A percentile compares a stretch with the other conserved stretches of the same genome.
phyloP scores from a whole-genome alignment of 2,329 filamentous ascomycete species.

The Fusarium ramigenum region DNA sequence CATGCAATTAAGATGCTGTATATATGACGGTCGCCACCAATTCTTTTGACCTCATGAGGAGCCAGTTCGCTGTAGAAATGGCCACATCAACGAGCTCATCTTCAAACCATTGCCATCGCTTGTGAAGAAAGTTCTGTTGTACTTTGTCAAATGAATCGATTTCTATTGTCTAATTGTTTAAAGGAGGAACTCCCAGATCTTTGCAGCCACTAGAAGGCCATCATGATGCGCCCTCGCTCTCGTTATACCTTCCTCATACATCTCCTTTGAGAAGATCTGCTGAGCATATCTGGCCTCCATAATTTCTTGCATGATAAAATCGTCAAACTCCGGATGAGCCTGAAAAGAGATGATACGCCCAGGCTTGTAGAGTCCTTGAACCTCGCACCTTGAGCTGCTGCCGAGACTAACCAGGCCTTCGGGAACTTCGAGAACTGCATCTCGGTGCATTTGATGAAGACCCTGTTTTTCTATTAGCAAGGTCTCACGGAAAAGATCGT shows the following conservation, averaged over 20 bases:
- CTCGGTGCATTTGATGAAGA: slow-evolving; percentile 57
- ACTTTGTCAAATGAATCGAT: rapidly evolving
- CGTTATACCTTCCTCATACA: slow-evolving; percentile 41
- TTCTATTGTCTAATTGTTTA: background rate
- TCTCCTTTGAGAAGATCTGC: slow-evolving; percentile 41
- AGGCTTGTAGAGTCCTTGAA: slow-evolving; percentile 54
- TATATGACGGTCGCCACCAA: background rate
- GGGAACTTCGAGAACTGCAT: slow-evolving; percentile 52
- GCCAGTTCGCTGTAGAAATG: background rate
- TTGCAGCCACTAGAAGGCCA: slow-evolving; percentile 40
- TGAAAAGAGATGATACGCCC: slow-evolving; percentile 52
- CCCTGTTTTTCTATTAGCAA: slow-evolving; percentile 27
- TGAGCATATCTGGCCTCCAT: slow-evolving; percentile 41
- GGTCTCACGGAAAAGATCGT: rapidly evolving
- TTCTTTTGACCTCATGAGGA: background rate
- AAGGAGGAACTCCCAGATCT: slow-evolving; percentile 43
- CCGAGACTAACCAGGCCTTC: slow-evolving; percentile 50
- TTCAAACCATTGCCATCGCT: background rate
- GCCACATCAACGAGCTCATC: background rate
- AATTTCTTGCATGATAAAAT: slow-evolving; percentile 48
- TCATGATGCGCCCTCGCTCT: slow-evolving; percentile 43
- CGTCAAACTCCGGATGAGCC: slow-evolving; percentile 55
- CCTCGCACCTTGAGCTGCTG: slow-evolving; percentile 48
- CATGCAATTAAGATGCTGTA: background rate
- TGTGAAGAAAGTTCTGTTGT: background rate